Conservation (phyloP, 2,329 filamentous ascomycete species). For the Daldinia sp. region DNA sequence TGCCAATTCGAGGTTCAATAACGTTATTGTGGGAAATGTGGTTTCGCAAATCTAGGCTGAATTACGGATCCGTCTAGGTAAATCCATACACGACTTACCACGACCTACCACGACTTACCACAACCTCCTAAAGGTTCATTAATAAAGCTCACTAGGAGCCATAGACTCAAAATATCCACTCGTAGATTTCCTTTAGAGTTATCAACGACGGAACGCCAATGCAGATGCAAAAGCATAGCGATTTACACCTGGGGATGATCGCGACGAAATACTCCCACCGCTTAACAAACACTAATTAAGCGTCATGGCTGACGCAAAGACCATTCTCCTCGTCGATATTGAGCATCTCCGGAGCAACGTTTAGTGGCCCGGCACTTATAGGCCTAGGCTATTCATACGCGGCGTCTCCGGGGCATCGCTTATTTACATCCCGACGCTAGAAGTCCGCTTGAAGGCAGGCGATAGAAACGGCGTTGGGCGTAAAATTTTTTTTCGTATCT, state of each 20-base stretch:
- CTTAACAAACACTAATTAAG: neutral
- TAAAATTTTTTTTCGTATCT: no score
- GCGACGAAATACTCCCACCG: neutral
- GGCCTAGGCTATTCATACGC: neutral
- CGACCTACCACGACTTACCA: no score
- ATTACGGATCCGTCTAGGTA: no score
- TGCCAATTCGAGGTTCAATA: no score
- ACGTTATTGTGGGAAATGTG: no score
- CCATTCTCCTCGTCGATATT: neutral
- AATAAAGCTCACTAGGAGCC: no score
- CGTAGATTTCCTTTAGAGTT: neutral
- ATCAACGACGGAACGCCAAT: neutral
- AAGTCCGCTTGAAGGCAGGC: neutral
- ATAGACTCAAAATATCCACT: no score
- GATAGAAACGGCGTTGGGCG: neutral
- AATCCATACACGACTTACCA: no score
- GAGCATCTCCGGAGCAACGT: neutral
- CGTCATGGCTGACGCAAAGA: neutral
- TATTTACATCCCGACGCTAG: neutral
- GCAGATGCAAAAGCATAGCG: neutral
- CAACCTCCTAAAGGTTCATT: no score
- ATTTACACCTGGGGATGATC: neutral
- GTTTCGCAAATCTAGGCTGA: no score
- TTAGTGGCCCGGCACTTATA: neutral
- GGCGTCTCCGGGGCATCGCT: neutral